phyloP scores from a whole-genome alignment of 1,284 basidiomycete genomes.

The Ceratobasidium sp. region DNA sequence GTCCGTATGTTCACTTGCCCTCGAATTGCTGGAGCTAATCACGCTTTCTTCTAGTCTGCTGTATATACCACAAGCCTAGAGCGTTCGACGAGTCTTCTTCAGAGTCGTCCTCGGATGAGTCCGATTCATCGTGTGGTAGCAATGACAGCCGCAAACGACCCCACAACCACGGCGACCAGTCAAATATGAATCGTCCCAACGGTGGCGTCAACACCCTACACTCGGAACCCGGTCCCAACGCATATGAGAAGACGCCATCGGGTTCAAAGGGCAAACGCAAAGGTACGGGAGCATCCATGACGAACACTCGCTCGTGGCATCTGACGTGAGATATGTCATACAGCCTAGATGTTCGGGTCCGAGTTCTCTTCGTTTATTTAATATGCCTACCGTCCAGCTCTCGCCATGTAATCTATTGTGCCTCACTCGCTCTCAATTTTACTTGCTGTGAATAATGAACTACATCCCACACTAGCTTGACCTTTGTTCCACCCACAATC shows the following conservation, averaged over 20 bases:
- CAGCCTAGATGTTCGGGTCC: no score
- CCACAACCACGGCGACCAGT: conserved; percentile 16
- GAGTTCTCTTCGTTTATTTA: no score
- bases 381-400: no score
- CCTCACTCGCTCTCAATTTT: no score
- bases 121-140: conserved; percentile 52
- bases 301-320: background rate
- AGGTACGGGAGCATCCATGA: conserved; percentile 19
- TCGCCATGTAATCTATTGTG: no score
- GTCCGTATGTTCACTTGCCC: conserved; percentile 55
- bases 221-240: conserved; percentile 18
- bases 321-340: no score
- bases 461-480: no score
- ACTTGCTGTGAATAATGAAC: no score
- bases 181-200: conserved; percentile 3
- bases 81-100: conserved; percentile 80
- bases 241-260: conserved; percentile 24
- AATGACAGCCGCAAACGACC: conserved; percentile 43
- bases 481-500: no score
- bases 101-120: conserved; percentile 58
- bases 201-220: conserved; percentile 14
- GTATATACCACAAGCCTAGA: conserved; percentile 84
- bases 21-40: background rate
- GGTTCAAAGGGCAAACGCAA: conserved; percentile 30
- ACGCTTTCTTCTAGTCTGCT: conserved; percentile 69